Conservation (phyloP, 805 yeast genomes). For the Blastobotrys mokoenaii region DNA sequence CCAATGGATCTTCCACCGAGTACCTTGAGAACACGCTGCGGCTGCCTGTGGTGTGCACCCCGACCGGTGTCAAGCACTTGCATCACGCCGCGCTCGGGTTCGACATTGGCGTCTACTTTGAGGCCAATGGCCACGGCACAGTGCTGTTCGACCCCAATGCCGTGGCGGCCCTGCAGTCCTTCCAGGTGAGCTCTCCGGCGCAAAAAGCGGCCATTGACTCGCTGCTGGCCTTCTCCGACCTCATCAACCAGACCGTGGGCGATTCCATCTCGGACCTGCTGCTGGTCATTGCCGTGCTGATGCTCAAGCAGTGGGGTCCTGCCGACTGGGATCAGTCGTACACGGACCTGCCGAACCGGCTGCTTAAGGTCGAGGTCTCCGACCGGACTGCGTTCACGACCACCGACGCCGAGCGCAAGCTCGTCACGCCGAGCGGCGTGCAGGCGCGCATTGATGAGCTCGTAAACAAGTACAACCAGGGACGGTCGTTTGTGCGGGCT, state of each 20-base stretch:
- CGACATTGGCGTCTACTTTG: conserved; percentile 91
- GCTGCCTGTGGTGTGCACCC: conserved; percentile 78
- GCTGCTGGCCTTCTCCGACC: conserved; percentile 50
- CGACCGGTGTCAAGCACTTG: conserved; percentile 94
- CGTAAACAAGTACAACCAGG: conserved; percentile 48
- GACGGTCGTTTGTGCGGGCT: conserved; percentile 91
- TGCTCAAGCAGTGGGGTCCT: conserved; percentile 51
- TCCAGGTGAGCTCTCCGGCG: conserved; percentile 34
- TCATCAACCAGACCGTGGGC: conserved; percentile 96
- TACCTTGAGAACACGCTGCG: conserved; percentile 53
- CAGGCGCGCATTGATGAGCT: conserved; percentile 63
- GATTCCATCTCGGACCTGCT: conserved; percentile 93
- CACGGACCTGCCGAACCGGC: conserved; percentile 76
- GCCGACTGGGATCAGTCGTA: conserved; percentile 68
- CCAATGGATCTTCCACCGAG: conserved; percentile 84
- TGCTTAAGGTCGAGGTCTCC: conserved; percentile 72
- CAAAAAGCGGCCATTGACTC: conserved; percentile 45
- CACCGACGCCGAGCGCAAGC: conserved; percentile 80
- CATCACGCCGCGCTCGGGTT: conserved; percentile 84
- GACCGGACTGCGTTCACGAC: conserved; percentile 77
- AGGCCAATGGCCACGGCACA: conserved; percentile 99
- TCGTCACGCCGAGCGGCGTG: conserved; percentile 68
- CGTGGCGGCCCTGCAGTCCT: conserved; percentile 30
- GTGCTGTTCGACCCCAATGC: conserved; percentile 64
- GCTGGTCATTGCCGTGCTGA: conserved; percentile 59